These are phyloP conservation scores for California macrophylla DNA, from an alignment of 441 rosid species.

Conservation along the genomic window DNA sequence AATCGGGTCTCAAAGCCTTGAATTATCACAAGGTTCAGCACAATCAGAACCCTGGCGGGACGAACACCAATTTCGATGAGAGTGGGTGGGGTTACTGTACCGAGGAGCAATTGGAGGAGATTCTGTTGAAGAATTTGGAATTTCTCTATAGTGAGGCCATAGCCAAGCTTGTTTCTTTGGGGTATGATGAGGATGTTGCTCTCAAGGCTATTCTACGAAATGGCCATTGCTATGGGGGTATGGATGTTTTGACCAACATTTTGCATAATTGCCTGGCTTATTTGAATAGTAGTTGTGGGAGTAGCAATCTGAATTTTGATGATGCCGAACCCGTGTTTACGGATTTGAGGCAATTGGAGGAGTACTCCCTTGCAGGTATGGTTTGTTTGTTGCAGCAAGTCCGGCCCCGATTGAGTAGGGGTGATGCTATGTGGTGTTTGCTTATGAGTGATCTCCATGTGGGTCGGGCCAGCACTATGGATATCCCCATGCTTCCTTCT, in stretches of 20 bases:
- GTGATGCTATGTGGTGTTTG: slow-evolving; percentile 97
- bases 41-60: slow-evolving; percentile 1
- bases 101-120: slow-evolving; percentile 71
- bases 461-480: slow-evolving; percentile 61
- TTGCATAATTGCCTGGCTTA: slow-evolving; percentile 65
- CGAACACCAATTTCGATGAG: slow-evolving; percentile 33
- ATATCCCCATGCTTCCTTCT: slow-evolving; percentile 36
- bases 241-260: slow-evolving; percentile 74
- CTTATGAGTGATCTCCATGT: slow-evolving; percentile 85
- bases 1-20: slow-evolving; percentile 50
- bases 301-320: slow-evolving; percentile 33
- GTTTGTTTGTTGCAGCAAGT: slow-evolving; percentile 77
- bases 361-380: slow-evolving; percentile 71
- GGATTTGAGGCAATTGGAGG: slow-evolving; percentile 68
- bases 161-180: slow-evolving; percentile 52
- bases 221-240: slow-evolving; percentile 75
- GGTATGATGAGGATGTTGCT: slow-evolving; percentile 64
- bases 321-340: slow-evolving; percentile 46
- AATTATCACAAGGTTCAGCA: slow-evolving; percentile 35
- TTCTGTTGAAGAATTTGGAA: slow-evolving; percentile 55
- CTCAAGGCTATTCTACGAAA: slow-evolving; percentile 56
- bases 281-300: slow-evolving; percentile 36
- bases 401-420: slow-evolving; percentile 70
- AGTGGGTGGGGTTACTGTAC: slow-evolving; percentile 70
- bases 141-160: slow-evolving; percentile 56